Percentiles rank a stretch among this genome's conserved stretches.
Evolutionary conservation across 2,329 filamentous ascomycete species (phyloP).

Genomic region (Emericellopsis cladophorae): DNA sequence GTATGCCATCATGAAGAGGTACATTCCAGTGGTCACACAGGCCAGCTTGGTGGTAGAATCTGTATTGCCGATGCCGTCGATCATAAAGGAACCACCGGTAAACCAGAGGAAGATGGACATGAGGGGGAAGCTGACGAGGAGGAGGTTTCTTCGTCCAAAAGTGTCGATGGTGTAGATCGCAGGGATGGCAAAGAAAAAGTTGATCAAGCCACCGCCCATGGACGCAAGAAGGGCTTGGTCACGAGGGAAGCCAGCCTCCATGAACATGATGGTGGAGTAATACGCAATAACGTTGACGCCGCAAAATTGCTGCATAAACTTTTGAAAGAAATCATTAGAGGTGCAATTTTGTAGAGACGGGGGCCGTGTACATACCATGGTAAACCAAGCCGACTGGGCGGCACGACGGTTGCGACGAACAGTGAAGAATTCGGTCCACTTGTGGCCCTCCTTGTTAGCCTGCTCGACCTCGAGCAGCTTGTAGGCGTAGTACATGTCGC

Average conservation of each 20-base stretch:
- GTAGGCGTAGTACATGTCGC: constrained; percentile 38
- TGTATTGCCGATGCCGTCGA: constrained; percentile 8
- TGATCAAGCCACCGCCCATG: constrained; percentile 43
- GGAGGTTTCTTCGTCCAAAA: constrained; percentile 39
- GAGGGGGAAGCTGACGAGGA: constrained; percentile 44
- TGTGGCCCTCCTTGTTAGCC: constrained; percentile 12
- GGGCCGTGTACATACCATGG: constrained; percentile 13
- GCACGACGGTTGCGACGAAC: constrained; percentile 22
- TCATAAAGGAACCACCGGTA: constrained; percentile 35
- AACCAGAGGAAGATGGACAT: constrained; percentile 43
- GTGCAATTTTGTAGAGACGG: not conserved
- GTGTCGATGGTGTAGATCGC: constrained; percentile 48
- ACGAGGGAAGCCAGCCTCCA: constrained; percentile 23
- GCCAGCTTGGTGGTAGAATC: constrained; percentile 11
- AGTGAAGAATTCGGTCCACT: constrained; percentile 21
- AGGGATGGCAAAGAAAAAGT: constrained; percentile 45
- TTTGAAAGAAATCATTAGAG: constrained; percentile 4
- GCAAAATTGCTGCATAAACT: constrained; percentile 22
- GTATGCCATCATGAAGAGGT: constrained; percentile 26
- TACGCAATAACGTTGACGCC: constrained; percentile 43
- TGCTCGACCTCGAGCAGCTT: constrained; percentile 19
- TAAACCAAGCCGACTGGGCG: constrained; percentile 21
- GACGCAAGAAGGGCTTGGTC: constrained; percentile 36
- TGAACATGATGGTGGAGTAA: constrained; percentile 33
- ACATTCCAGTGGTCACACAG: constrained; percentile 22